Evolutionary conservation across 352 stramenopile genomes (phyloP), one percentile per base, ranked within the genome.

Genomic region (Thalassiosira mediterranea): DNA sequence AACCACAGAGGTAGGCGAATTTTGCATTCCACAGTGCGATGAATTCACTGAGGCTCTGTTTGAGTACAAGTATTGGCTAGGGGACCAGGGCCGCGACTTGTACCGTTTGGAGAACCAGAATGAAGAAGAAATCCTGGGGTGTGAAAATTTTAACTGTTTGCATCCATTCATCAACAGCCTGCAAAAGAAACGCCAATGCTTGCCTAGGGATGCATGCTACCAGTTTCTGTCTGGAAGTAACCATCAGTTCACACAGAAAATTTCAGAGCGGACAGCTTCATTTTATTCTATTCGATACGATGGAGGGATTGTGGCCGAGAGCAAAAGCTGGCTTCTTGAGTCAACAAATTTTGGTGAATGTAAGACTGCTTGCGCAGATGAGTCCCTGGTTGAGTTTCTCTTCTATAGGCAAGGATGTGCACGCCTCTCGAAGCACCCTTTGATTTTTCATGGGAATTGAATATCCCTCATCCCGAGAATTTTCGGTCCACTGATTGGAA

Each of bases 131-230:
- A n/a, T 53, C 29, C 46, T 53, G 29, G n/a, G n/a, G n/a, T n/a
- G n/a, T n/a, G n/a, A n/a, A n/a, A n/a, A n/a, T n/a, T n/a, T n/a
- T n/a, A n/a, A n/a, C n/a, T n/a, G n/a, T n/a, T n/a, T n/a, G n/a
- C n/a, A n/a, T n/a, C n/a, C n/a, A 4, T 4, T n/a, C 0, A 25
- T 53, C 10, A 23, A 15, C 29, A 53, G 19, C 4, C 46, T 23
- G 0, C 29, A 0, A 53, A 53, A 3, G 10, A 53, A 53, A 53
- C 46, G n/a, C 29, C n/a, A n/a, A 53, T 53, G 46, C 46, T 53
- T 53, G 46, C 29, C 11, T 53, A 25, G 29, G 13, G n/a, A 53
- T 10, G 46, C 46, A 26, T 53, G 46, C 46, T 53, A 53, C 46
- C 26, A 19, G 0, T 53, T 53, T n/a, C 46, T 53, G 11, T 31